Conservation (phyloP, 23 red algal species). For the Cyanidium caldarium region DNA sequence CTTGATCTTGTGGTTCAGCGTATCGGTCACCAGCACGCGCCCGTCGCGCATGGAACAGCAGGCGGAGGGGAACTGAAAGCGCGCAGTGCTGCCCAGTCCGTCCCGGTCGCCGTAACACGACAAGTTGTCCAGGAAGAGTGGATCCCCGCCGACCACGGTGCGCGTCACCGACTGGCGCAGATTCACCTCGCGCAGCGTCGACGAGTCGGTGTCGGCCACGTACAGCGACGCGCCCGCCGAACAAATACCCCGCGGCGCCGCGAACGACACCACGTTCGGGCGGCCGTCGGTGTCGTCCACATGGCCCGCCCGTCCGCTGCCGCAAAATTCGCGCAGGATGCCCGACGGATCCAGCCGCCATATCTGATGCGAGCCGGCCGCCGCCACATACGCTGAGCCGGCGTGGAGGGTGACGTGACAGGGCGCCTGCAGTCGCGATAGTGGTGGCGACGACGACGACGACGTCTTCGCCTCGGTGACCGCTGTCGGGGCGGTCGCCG, state of each 20-base stretch:
- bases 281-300: slow-evolving; percentile 17
- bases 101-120: slow-evolving; percentile 81
- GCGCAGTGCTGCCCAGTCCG: slow-evolving; percentile 33
- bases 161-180: slow-evolving; percentile 12
- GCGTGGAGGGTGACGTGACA: slow-evolving; percentile 53
- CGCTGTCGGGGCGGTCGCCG: no score
- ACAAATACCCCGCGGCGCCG: slow-evolving; percentile 42
- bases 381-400: slow-evolving; percentile 26
- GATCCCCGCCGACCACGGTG: slow-evolving; percentile 79
- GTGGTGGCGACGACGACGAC: no score
- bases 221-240: slow-evolving; percentile 16
- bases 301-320: slow-evolving; percentile 37
- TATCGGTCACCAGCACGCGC: slow-evolving; percentile 9
- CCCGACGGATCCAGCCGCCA: slow-evolving; percentile 33
- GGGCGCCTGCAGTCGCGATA: no score
- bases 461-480: no score
- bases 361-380: slow-evolving; percentile 69
- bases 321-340: slow-evolving; percentile 12
- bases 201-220: slow-evolving; percentile 72
- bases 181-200: slow-evolving; percentile 44
- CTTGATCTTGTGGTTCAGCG: slow-evolving; percentile 24
- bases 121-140: slow-evolving; percentile 64
- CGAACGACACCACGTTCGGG: slow-evolving; percentile 19
- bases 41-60: slow-evolving; percentile 26
- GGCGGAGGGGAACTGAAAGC: slow-evolving; percentile 54